Conservation (phyloP, 148 eudicot species). For the Arbutus unedo region DNA sequence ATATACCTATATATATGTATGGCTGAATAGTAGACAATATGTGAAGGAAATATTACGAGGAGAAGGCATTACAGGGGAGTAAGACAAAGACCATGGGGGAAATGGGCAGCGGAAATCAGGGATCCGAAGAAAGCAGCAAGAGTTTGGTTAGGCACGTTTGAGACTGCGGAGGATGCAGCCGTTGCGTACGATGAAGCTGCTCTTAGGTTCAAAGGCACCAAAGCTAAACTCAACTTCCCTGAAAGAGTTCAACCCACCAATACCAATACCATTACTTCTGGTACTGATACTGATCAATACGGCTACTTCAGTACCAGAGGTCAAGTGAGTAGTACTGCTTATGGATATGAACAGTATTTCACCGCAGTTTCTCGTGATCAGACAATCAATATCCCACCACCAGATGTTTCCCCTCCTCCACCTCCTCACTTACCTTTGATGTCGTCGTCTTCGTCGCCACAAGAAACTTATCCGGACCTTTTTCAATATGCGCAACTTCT, state of each 20-base stretch:
- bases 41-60: constrained; percentile 21
- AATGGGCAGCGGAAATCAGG: constrained; percentile 65
- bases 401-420: not conserved
- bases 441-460: not conserved
- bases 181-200: constrained; percentile 61
- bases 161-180: constrained; percentile 60
- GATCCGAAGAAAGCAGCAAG: constrained; percentile 62
- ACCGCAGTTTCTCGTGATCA: too few species aligned
- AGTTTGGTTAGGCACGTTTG: constrained; percentile 62
- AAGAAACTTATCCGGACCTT: constrained; percentile 32
- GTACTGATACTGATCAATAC: not conserved
- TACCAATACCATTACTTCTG: not conserved
- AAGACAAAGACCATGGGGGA: constrained; percentile 64
- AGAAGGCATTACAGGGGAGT: constrained; percentile 59
- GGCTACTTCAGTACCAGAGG: not conserved
- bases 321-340: not conserved
- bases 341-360: not conserved
- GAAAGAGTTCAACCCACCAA: constrained; percentile 20
- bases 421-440: not conserved
- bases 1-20: not conserved
- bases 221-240: constrained; percentile 60
- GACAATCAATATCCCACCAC: not conserved
- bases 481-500: constrained; percentile 58
- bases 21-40: not conserved
- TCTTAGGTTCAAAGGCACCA: constrained; percentile 50